Percentiles rank a stretch among this genome's conserved stretches.
These are phyloP conservation scores for barrel medic (Medicago truncatula) DNA, from an alignment of 306 rosid genomes.

Conservation along the genomic window DNA sequence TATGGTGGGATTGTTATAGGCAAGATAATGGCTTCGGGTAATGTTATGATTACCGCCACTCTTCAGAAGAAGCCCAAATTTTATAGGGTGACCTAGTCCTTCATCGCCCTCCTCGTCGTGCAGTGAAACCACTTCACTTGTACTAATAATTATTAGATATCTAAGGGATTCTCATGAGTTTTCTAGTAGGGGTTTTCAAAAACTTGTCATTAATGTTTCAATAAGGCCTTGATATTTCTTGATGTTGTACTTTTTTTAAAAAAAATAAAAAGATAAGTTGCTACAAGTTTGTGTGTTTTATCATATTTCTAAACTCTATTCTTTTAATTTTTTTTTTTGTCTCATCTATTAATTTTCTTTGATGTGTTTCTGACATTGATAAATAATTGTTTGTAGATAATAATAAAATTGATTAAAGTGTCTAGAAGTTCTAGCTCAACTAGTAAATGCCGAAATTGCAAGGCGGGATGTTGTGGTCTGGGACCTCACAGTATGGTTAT, in stretches of 20 bases:
- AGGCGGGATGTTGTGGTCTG: too few species aligned
- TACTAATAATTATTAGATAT: conserved; percentile 11
- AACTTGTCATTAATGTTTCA: background rate
- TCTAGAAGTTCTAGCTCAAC: too few species aligned
- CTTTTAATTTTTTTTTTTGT: too few species aligned
- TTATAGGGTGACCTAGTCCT: background rate
- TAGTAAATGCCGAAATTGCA: too few species aligned
- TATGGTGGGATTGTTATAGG: background rate
- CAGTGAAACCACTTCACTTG: background rate
- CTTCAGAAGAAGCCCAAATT: background rate
- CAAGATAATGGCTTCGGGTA: background rate
- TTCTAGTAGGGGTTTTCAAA: background rate
- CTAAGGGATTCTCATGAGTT: too few species aligned
- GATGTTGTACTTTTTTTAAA: background rate
- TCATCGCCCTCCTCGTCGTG: background rate
- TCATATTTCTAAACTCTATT: background rate
- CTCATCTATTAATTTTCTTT: too few species aligned
- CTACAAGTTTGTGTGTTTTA: background rate
- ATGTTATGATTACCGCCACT: background rate
- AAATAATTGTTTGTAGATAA: too few species aligned
- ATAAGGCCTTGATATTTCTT: background rate
- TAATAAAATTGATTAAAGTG: too few species aligned
- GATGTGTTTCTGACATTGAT: too few species aligned
- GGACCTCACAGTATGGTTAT: too few species aligned
- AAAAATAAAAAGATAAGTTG: background rate